Evolutionary conservation across 108 stramenopile species (phyloP).

Genomic region (Epithemia pelagica): DNA sequence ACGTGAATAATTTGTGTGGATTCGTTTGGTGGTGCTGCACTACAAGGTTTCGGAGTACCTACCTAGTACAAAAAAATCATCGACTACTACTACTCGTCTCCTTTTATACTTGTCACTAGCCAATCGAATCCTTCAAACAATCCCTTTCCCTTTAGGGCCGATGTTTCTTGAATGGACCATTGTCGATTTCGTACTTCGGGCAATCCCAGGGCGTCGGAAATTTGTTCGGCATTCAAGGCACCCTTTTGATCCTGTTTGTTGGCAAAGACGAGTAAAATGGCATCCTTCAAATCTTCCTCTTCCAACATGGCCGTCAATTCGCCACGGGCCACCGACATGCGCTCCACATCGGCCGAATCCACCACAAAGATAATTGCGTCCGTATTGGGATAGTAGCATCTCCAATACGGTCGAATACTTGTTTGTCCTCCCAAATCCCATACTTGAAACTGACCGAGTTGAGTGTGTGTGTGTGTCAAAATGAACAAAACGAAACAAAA

Average conservation of each 20-base stretch:
- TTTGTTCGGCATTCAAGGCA: conserved; percentile 94
- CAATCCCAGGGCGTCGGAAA: conserved; percentile 93
- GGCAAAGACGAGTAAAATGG: conserved; percentile 97
- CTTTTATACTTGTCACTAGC: conserved; percentile 95
- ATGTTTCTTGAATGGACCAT: conserved; percentile 99
- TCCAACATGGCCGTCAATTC: conserved; percentile 97
- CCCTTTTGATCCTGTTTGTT: conserved; percentile 99
- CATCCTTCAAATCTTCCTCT: conserved; percentile 95
- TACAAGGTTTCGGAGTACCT: too few relatives aligned
- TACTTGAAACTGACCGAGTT: conserved; percentile 87
- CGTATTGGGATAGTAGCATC: conserved; percentile 99
- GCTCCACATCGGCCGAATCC: conserved; percentile 94
- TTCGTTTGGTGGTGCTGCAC: too few relatives aligned
- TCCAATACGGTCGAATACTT: conserved; percentile 98
- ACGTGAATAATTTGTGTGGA: too few relatives aligned
- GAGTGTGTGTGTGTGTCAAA: conserved; percentile 6
- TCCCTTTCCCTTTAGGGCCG: conserved; percentile 96
- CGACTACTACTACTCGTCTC: conserved; percentile 32
- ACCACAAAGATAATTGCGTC: conserved; percentile 99
- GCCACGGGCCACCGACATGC: conserved; percentile 91
- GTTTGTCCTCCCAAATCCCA: conserved; percentile 99
- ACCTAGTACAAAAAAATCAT: neutral
- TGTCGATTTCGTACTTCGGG: conserved; percentile 95
- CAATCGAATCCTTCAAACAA: conserved; percentile 99
- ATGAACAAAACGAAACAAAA: too few relatives aligned